phyloP scores from a whole-genome alignment of 2,329 filamentous ascomycete genomes.

The Acrodontium crateriforme region DNA sequence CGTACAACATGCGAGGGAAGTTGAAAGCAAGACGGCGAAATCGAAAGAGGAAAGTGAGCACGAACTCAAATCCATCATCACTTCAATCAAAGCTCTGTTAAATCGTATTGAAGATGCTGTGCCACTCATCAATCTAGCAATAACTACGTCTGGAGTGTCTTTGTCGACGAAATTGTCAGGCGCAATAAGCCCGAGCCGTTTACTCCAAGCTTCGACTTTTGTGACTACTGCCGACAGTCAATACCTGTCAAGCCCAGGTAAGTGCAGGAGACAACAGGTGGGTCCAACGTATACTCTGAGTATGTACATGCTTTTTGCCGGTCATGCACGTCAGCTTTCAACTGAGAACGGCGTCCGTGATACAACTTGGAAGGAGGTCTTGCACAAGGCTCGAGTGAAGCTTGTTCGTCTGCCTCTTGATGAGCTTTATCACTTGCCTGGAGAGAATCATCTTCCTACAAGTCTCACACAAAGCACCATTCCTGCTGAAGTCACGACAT shows the following conservation, averaged over 20 bases:
- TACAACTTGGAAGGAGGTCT: slow-evolving; percentile 87
- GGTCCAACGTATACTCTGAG: slow-evolving; percentile 78
- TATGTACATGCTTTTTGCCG: slow-evolving; percentile 87
- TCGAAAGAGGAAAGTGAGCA: slow-evolving; percentile 43
- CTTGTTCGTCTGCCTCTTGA: slow-evolving; percentile 57
- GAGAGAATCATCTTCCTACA: slow-evolving; percentile 22
- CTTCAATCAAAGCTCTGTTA: slow-evolving; percentile 62
- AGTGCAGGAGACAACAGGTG: slow-evolving; percentile 65
- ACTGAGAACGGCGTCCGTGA: slow-evolving; percentile 45
- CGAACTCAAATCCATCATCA: slow-evolving; percentile 56
- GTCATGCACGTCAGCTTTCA: slow-evolving; percentile 49
- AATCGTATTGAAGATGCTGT: slow-evolving; percentile 78
- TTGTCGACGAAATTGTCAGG: slow-evolving; percentile 66
- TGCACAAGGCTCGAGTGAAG: slow-evolving; percentile 81
- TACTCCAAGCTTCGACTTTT: slow-evolving; percentile 86
- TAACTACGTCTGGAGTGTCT: slow-evolving; percentile 83
- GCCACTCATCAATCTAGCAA: slow-evolving; percentile 81
- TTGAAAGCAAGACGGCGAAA: slow-evolving; percentile 31
- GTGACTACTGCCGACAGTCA: slow-evolving; percentile 76
- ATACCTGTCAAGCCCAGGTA: slow-evolving; percentile 51
- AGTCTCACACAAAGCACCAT: slow-evolving; percentile 18
- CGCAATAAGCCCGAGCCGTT: slow-evolving; percentile 74
- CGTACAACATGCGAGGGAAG: slow-evolving; percentile 41
- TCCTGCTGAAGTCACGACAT: slow-evolving; percentile 17
- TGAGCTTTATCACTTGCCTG: slow-evolving; percentile 33